phyloP scores from a whole-genome alignment of 495 filamentous ascomycete species.

The Podospora tetraspora region DNA sequence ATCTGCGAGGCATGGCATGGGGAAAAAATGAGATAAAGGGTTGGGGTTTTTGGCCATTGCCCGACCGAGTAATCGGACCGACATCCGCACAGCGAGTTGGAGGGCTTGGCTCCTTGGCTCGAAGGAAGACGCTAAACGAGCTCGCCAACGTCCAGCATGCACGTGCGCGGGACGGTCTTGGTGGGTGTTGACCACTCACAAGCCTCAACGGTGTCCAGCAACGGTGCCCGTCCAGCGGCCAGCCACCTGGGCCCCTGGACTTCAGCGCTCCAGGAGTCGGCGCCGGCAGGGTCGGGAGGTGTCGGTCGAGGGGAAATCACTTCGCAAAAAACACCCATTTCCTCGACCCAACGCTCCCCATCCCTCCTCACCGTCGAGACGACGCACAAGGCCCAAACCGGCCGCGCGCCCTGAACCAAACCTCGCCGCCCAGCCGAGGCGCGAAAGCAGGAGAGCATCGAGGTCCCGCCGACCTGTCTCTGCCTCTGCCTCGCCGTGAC shows the following conservation, averaged over 20 bases:
- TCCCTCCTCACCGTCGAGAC: background rate
- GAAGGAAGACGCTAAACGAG: slow-evolving; percentile 13
- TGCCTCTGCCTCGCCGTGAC: background rate
- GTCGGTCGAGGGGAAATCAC: background rate
- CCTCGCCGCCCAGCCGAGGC: background rate
- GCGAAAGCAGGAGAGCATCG: background rate
- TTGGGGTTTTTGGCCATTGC: background rate
- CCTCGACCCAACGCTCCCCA: background rate
- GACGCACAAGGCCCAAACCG: background rate
- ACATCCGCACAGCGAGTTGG: slow-evolving; percentile 15
- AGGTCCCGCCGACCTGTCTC: background rate
- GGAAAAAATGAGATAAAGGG: background rate
- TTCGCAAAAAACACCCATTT: background rate
- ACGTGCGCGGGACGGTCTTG: slow-evolving; percentile 16
- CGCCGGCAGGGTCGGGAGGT: no score
- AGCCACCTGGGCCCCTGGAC: background rate
- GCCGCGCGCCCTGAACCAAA: background rate
- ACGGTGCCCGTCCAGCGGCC: background rate
- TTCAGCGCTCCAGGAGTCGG: background rate
- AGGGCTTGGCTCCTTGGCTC: background rate
- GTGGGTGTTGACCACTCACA: background rate
- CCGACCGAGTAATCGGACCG: slow-evolving; percentile 27
- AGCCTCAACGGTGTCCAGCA: background rate
- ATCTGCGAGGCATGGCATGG: background rate
- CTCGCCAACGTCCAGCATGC: slow-evolving; percentile 14